Base-by-base conservation (phyloP, 768 basidiomycete genomes). In the Sarcodon sp. region DNA sequence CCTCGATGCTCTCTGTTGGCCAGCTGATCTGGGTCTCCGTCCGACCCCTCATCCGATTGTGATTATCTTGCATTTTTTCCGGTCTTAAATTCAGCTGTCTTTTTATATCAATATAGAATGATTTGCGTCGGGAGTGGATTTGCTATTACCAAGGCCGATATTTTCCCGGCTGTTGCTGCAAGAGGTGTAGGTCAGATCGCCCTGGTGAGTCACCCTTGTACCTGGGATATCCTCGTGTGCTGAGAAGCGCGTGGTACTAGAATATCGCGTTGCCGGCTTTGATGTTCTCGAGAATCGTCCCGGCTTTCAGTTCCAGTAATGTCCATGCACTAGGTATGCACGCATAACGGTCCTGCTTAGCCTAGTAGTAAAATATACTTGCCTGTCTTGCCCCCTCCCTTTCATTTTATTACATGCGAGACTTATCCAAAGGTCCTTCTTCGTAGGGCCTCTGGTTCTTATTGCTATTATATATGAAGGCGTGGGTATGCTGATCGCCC, bases 231-330 rank as follows among this genome's bases (percentile, higher is more conserved):
- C 6, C 27, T 4, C 45, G 3, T 9, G 7, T 11, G 13, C 35
- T 13, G 27, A 37, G 4, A 46, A 41, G 27, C 3, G 45, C n/a
- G 21, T 33, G 16, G 33, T 47, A n/a, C 15, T 37, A 51, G 66
- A 83, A 82, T 53, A 69, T 86, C 47, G 67, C 76, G 2, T 55
- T 80, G 7, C 83, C 83, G 8, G 72, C 71, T 53, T 69, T 85
- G 11, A 61, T 85, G 67, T 84, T 87, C 60, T 82, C 80, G 6
- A 81, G 76, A 52, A 83, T 87, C 44, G 70, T 87, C 0, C 79
- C 81, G 0, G 73, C 80, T 2, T 81, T 86, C 51, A 72, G 67
- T 7, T 53, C 73, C 0, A 69, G 78, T 34, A 83, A 83, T 54
- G 63, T 83, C 12, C 47, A 61, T 32, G 69, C 72, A 4, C 57